Evolutionary conservation across 345 rosid species (phyloP).

Genomic region (Camelina neglecta): DNA sequence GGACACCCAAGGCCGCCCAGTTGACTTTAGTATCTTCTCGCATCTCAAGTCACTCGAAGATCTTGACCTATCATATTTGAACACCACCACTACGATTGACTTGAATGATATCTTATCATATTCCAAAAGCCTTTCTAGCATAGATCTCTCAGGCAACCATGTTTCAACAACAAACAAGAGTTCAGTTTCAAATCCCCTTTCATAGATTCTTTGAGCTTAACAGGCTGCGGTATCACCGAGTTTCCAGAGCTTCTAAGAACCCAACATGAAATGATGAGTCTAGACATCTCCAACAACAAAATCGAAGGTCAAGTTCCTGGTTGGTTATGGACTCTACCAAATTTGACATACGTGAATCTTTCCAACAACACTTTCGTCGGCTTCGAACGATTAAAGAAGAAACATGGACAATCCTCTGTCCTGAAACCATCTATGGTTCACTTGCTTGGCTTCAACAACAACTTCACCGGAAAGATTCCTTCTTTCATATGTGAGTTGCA

Average conservation of each 20-base stretch:
- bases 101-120: background rate
- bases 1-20: background rate
- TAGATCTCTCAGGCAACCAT: background rate
- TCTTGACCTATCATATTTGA: background rate
- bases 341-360: background rate
- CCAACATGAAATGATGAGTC: accelerated
- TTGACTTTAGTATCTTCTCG: background rate
- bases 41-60: background rate
- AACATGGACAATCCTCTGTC: background rate
- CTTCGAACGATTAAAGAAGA: background rate
- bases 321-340: background rate
- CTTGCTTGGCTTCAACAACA: background rate
- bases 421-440: accelerated
- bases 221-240: slow-evolving; percentile 14
- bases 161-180: background rate
- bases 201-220: accelerated
- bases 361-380: background rate
- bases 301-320: slow-evolving; percentile 28
- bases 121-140: background rate
- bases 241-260: slow-evolving; percentile 21
- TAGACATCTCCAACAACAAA: slow-evolving; percentile 25
- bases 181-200: background rate
- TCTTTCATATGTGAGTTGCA: background rate
- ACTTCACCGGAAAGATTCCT: background rate
- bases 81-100: background rate